Conservation (phyloP, 768 basidiomycete species). For the Fomitopsis serialis region DNA sequence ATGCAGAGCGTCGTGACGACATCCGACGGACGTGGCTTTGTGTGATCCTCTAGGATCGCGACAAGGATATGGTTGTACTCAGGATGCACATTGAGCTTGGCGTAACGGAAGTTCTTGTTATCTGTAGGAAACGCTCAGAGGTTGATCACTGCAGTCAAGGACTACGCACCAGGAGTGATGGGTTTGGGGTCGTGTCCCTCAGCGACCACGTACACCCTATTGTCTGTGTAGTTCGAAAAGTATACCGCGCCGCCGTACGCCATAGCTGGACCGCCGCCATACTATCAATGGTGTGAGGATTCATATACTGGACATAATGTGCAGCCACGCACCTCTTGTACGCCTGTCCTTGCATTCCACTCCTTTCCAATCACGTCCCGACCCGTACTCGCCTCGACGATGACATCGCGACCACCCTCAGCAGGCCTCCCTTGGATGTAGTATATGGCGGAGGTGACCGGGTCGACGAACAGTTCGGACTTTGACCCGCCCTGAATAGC, state of each 20-base stretch:
- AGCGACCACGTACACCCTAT: constrained; percentile 42
- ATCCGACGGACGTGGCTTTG: constrained; percentile 37
- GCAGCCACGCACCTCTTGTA: constrained; percentile 41
- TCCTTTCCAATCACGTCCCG: constrained; percentile 48
- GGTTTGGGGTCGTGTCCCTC: constrained; percentile 31
- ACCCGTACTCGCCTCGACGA: constrained; percentile 45
- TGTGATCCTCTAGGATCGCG: constrained; percentile 66
- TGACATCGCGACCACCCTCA: constrained; percentile 48
- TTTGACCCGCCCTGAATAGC: neutral
- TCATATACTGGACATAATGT: no score
- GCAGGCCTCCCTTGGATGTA: constrained; percentile 56
- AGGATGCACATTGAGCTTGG: constrained; percentile 55
- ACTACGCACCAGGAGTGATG: constrained; percentile 51
- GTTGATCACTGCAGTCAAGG: neutral
- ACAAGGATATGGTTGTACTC: constrained; percentile 44
- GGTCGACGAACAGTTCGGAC: constrained; percentile 36
- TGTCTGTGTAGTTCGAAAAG: constrained; percentile 51
- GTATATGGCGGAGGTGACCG: constrained; percentile 38
- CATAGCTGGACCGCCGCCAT: constrained; percentile 58
- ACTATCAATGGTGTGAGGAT: constrained; percentile 25
- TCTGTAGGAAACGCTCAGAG: constrained; percentile 26
- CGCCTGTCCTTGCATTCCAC: constrained; percentile 52
- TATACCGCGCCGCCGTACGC: constrained; percentile 43
- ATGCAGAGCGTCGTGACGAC: constrained; percentile 52
- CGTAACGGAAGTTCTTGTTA: constrained; percentile 50